Base-by-base conservation (phyloP, 2,329 filamentous ascomycete genomes). In the Stagonosporopsis cucurbitacearum region DNA sequence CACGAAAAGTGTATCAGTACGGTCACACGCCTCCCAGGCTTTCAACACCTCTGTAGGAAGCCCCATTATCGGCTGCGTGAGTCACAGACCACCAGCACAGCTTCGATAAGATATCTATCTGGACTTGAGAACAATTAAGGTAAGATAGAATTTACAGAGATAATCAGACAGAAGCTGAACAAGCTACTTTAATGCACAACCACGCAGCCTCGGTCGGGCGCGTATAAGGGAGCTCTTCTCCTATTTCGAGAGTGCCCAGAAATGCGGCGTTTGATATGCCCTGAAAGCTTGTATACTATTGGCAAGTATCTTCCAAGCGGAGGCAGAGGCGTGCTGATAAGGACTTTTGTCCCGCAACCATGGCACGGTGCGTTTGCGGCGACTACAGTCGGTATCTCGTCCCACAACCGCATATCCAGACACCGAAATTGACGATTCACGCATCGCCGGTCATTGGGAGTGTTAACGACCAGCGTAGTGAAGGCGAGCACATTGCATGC, bases 1-100 rank as follows among this genome's bases (percentile, higher is more conserved):
- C 42, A 82, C 76, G 65, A 82, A 82, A 40, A 80, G 69, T 0
- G 81, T 83, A 62, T 84, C 81, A n/a, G 70, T 81, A 57, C 80
- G 78, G 66, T 81, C 78, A 68, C 81, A 84, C 44, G 77, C 75
- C 49, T 81, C 79, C 80, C 81, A 83, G 19, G 79, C 80, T 36
- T 76, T 65, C 40, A 71, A 46, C 3, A 72, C 68, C 39, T 70
- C 66, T 49, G 54, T 60, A 30, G 67, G 65, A 33, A 71, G 64
- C 5, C 50, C 63, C 65, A 71, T 71, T 12, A 17, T 42, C 19
- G 35, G 6, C 39, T 32, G 13, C 11, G 28, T n/a, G 2, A 5
- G 15, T 32, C 12, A 23, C 6, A 13, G 15, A 23, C 20, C 9
- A 6, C 13, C 37, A 23, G 19, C 11, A 23, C 13, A 40, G 7